Evolutionary conservation across 2,329 filamentous ascomycete species (phyloP).

Genomic region (Talaromyces sp.): DNA sequence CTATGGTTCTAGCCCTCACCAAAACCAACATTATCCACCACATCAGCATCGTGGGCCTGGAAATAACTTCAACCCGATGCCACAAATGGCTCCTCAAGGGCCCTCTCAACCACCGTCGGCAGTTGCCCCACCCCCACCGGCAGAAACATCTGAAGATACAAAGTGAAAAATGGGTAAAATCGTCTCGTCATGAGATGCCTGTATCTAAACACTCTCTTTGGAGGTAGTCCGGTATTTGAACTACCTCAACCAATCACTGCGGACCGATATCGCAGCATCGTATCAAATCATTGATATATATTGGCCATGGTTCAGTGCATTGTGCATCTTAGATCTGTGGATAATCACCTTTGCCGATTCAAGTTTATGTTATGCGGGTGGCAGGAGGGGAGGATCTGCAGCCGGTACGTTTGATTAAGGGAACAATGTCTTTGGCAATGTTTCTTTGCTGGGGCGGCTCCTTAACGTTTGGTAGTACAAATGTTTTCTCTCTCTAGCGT

Average conservation of each 20-base stretch:
- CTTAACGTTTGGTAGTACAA: neutral
- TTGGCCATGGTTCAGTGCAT: neutral
- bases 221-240: neutral
- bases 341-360: neutral
- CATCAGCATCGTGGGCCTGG: slow-evolving; percentile 54
- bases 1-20: slow-evolving; percentile 62
- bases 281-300: neutral
- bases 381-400: neutral
- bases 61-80: slow-evolving; percentile 50
- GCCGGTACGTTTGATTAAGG: neutral
- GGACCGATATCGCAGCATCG: neutral
- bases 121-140: slow-evolving; percentile 34
- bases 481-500: neutral
- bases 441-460: neutral
- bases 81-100: slow-evolving; percentile 42
- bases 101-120: slow-evolving; percentile 31
- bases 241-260: neutral
- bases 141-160: slow-evolving; percentile 43
- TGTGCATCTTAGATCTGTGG: neutral
- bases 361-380: neutral
- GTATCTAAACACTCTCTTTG: neutral
- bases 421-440: neutral
- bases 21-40: slow-evolving; percentile 58
- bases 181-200: slow-evolving; percentile 4
- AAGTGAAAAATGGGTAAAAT: slow-evolving; percentile 36